Evolutionary conservation across 129 eudicot genomes (phyloP), one percentile per base, ranked within the genome.

Genomic region (Flaveria ramosissima): DNA sequence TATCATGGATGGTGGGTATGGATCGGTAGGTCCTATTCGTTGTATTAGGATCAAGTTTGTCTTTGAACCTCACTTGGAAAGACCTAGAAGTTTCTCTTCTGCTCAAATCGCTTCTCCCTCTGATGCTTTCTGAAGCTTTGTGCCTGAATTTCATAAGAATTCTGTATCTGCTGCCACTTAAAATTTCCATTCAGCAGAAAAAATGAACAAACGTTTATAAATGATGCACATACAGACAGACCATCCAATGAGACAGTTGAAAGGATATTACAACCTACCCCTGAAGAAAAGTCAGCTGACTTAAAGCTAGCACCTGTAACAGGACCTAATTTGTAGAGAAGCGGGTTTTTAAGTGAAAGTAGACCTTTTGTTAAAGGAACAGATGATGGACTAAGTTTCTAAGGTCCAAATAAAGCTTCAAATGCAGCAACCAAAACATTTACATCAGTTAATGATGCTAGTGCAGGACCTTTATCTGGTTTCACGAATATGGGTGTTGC

Each of bases 21-120:
- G 91, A 70, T 83, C 97, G 24, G 92, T 83, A 74, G 98, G 96
- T 36, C 96, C 95, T n/a, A 82, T 93, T 73, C 96, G 96, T 60
- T 83, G 91, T 23, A 72, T 74, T 15, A 78, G 89, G 42, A 85
- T 80, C 71, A 93, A 82, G 26, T 84, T 83, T 71, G 76, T 83
- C 23, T 83, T 88, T 32, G 91, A 83, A 81, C 79, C 84, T 68
- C 86, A 65, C 17, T 76, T 85, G 15, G 82, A 88, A 79, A 86
- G 88, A 85, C 83, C 92, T 51, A 73, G 81, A 67, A 81, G 80
- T 68, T 67, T 67, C 27, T 77, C 74, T 50, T 68, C 87, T 30
- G 70, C 83, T 73, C 86, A 80, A 23, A 77, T 83, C 6, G 39
- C 77, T 69, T 75, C 84, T 70, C 72, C 80, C 6, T 68, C 84